These are phyloP conservation scores for Salvia splendens DNA, from an alignment of 257 asterid genomes.

Conservation along the genomic window DNA sequence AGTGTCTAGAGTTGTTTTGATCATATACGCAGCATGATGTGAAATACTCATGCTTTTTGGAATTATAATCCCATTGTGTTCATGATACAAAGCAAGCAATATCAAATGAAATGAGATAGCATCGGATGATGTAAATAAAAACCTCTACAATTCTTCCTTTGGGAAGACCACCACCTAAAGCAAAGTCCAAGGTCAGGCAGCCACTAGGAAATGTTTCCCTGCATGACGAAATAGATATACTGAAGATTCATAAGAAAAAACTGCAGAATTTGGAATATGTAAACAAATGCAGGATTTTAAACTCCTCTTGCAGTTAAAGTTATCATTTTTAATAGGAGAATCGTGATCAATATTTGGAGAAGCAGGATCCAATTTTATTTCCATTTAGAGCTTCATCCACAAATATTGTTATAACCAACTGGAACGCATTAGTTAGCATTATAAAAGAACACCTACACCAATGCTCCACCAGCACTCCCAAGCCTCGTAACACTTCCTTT, in stretches of 20 bases:
- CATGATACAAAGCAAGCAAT: conserved; percentile 6
- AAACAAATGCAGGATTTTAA: neutral
- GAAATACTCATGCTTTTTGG: conserved; percentile 3
- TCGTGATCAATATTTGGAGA: neutral
- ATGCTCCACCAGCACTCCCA: conserved; percentile 98
- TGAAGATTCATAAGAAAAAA: neutral
- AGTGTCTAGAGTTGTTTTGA: neutral
- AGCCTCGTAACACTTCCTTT: conserved; percentile 97
- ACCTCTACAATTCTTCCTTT: conserved; percentile 99
- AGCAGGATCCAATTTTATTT: neutral
- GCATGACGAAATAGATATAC: conserved; percentile 32
- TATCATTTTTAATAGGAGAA: neutral
- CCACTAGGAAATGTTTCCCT: conserved; percentile 99
- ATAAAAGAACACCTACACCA: conserved; percentile 66
- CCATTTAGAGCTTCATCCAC: neutral
- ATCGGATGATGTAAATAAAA: conserved; percentile 23
- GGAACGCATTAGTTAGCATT: conserved; percentile 5
- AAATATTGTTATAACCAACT: neutral
- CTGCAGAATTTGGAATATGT: neutral
- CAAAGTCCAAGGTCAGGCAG: conserved; percentile 87
- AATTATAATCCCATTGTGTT: neutral
- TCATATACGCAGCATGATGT: conserved; percentile 1
- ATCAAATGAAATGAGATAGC: conserved; percentile 6
- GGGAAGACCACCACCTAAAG: conserved; percentile 97
- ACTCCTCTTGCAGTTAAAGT: neutral